These are phyloP conservation scores for Amaranthus palmeri DNA, from an alignment of 148 eudicot species.

Conservation along the genomic window DNA sequence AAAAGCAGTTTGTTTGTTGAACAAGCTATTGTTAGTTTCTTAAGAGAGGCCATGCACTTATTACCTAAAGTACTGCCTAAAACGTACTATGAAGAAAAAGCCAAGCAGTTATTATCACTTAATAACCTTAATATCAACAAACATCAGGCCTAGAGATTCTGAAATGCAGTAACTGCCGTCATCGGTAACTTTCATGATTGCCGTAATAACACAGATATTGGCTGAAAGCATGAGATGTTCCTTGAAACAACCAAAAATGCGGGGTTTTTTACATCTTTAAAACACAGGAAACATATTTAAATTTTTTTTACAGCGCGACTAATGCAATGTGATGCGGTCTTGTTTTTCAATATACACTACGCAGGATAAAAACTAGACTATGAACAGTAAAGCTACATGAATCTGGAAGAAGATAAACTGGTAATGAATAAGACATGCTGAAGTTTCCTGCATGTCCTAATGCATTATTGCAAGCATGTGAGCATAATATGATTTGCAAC, in stretches of 20 bases:
- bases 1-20: not conserved
- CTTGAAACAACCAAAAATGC: too few relatives aligned
- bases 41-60: not conserved
- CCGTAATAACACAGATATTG: too few relatives aligned
- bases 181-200: too few relatives aligned
- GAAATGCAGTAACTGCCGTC: too few relatives aligned
- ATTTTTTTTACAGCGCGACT: not conserved
- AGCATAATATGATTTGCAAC: not conserved
- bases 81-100: not conserved
- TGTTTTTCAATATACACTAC: too few relatives aligned
- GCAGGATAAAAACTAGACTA: too few relatives aligned
- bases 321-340: too few relatives aligned
- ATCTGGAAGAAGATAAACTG: not conserved
- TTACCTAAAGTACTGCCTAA: not conserved
- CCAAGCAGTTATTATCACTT: not conserved
- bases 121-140: not conserved
- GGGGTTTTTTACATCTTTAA: too few relatives aligned
- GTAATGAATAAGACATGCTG: not conserved
- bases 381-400: not conserved
- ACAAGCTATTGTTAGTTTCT: not conserved
- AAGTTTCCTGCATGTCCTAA: not conserved
- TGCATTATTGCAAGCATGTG: not conserved
- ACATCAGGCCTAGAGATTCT: not conserved
- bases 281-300: not conserved
- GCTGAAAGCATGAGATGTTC: too few relatives aligned